Conservation (phyloP, 768 basidiomycete species). For the Lentinula edodes region DNA sequence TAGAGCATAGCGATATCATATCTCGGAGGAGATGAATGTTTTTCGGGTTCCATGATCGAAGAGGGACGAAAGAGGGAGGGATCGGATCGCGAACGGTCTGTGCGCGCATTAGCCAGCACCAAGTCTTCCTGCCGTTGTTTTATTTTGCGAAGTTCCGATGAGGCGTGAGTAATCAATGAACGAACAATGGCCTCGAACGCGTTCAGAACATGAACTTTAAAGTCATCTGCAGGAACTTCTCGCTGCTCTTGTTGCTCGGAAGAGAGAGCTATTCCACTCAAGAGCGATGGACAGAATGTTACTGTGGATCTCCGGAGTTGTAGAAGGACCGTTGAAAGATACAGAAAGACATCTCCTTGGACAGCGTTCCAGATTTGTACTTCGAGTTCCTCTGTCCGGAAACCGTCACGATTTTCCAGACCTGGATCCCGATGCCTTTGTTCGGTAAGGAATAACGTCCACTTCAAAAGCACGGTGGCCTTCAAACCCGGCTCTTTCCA, state of each 20-base stretch:
- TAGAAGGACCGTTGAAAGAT: conserved; percentile 56
- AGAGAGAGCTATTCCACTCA: conserved; percentile 25
- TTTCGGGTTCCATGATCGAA: conserved; percentile 34
- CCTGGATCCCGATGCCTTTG: conserved; percentile 62
- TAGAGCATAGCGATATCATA: conserved; percentile 85
- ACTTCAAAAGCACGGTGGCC: conserved; percentile 73
- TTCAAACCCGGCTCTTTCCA: conserved; percentile 74
- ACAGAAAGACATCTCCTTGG: conserved; percentile 76
- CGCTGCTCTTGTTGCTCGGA: conserved; percentile 41
- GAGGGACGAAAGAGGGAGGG: conserved; percentile 40
- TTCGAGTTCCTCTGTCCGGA: conserved; percentile 76
- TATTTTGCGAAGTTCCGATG: conserved; percentile 78
- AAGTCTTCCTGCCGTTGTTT: conserved; percentile 88
- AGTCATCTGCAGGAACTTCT: conserved; percentile 41
- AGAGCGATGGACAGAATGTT: conserved; percentile 25
- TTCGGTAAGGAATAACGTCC: conserved; percentile 82
- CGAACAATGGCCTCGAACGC: conserved; percentile 70
- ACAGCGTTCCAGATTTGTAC: conserved; percentile 79
- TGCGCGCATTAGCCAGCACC: conserved; percentile 59
- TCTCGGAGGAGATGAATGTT: conserved; percentile 43
- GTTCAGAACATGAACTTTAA: conserved; percentile 50
- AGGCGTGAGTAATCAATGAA: conserved; percentile 68
- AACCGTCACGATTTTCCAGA: conserved; percentile 59
- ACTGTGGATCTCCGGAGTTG: conserved; percentile 39
- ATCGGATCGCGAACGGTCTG: conserved; percentile 53